Evolutionary conservation across 768 basidiomycete genomes (phyloP).

Genomic region (Termitomyces titanicus): DNA sequence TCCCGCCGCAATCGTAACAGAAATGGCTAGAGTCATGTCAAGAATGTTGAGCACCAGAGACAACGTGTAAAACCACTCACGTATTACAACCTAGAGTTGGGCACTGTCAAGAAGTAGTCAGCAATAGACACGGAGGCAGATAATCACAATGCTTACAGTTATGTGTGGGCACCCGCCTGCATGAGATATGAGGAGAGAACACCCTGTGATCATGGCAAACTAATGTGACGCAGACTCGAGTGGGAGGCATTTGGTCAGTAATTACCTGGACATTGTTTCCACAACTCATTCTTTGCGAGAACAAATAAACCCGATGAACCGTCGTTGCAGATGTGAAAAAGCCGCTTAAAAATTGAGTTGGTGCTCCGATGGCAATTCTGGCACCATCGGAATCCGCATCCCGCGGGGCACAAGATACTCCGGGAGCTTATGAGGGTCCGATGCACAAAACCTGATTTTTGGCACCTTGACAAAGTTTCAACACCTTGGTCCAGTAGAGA

Average conservation of each 20-base stretch:
- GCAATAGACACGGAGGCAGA: neutral
- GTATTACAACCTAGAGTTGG: constrained; percentile 54
- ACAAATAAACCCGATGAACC: constrained; percentile 48
- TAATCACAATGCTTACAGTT: constrained; percentile 33
- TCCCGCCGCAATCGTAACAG: constrained; percentile 47
- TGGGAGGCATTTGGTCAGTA: neutral
- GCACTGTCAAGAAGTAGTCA: constrained; percentile 32
- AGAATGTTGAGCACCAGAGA: neutral
- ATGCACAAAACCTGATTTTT: constrained; percentile 46
- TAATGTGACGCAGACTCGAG: neutral
- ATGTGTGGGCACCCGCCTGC: constrained; percentile 56
- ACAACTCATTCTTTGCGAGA: constrained; percentile 48
- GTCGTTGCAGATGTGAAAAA: constrained; percentile 39
- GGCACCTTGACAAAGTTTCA: constrained; percentile 36
- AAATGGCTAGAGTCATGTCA: constrained; percentile 34
- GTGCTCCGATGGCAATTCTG: constrained; percentile 49
- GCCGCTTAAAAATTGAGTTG: constrained; percentile 25
- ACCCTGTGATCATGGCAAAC: constrained; percentile 29
- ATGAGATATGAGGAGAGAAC: constrained; percentile 45
- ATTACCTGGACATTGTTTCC: constrained; percentile 60
- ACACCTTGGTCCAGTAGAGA: neutral
- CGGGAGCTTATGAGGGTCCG: constrained; percentile 38
- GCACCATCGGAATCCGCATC: constrained; percentile 56
- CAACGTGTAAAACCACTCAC: constrained; percentile 14
- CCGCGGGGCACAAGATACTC: constrained; percentile 46